These are phyloP conservation scores for Neonectria magnoliae DNA, from an alignment of 2,329 filamentous ascomycete species.

Conservation along the genomic window DNA sequence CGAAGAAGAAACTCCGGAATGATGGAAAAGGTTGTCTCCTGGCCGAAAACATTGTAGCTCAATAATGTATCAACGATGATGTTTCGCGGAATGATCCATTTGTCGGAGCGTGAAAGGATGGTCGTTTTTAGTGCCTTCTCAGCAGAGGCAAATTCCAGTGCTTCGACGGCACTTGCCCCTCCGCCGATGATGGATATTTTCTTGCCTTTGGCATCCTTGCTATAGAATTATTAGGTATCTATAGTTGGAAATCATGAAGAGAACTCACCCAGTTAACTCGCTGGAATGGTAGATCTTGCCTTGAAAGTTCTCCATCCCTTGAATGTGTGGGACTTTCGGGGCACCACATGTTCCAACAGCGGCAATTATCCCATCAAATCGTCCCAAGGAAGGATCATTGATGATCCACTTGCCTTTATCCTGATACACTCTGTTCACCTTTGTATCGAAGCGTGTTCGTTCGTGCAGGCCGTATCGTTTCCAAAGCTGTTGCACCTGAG, in stretches of 20 bases:
- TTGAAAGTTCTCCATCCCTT: constrained; percentile 76
- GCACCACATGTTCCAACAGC: constrained; percentile 85
- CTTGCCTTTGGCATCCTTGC: constrained; percentile 77
- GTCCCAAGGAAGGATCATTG: constrained; percentile 75
- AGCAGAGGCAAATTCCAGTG: constrained; percentile 79
- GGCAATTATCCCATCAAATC: constrained; percentile 81
- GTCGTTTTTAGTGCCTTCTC: constrained; percentile 74
- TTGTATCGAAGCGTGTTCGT: constrained; percentile 77
- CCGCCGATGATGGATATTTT: constrained; percentile 81
- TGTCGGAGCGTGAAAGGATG: constrained; percentile 81
- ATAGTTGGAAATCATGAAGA: fast-evolving
- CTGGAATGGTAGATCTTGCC: constrained; percentile 81
- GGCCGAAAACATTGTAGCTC: constrained; percentile 80
- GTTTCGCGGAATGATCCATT: constrained; percentile 89
- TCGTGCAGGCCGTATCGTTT: constrained; percentile 73
- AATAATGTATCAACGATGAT: constrained; percentile 77
- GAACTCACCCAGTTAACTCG: constrained; percentile 68
- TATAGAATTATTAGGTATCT: constrained; percentile 39
- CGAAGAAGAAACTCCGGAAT: constrained; percentile 81
- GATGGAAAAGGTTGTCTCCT: constrained; percentile 79
- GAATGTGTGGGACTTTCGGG: constrained; percentile 76
- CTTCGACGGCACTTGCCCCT: constrained; percentile 84
- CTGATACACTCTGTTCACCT: constrained; percentile 75
- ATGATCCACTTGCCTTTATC: constrained; percentile 80
- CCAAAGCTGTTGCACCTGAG: constrained; percentile 78